Percentiles rank a stretch among this genome's conserved stretches.
Conservation (phyloP, 140 eudicot species). For the Cichorium intybus region DNA sequence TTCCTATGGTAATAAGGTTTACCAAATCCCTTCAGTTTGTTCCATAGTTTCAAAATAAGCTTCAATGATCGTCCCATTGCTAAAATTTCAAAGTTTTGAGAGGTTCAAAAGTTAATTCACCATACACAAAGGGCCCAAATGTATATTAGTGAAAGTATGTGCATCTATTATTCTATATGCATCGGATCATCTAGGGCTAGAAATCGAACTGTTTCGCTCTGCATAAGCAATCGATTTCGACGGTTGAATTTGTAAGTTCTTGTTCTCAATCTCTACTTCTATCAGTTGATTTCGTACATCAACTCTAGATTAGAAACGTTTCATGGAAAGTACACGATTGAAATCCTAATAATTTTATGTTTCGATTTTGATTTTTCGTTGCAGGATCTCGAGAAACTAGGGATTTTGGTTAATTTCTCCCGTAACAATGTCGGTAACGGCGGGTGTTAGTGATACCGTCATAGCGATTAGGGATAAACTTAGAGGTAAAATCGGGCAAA, state of each 20-base stretch:
- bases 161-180: neutral
- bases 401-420: slow-evolving; percentile 8
- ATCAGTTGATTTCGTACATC: neutral
- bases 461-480: slow-evolving; percentile 88
- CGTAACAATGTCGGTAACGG: slow-evolving; percentile 74
- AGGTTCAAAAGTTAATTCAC: neutral
- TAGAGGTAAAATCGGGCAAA: slow-evolving; percentile 88
- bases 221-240: neutral
- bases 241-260: neutral
- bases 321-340: neutral
- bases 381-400: slow-evolving; percentile 17
- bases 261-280: neutral
- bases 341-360: neutral
- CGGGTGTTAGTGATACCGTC: slow-evolving; percentile 85
- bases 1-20: no score
- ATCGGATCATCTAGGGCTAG: slow-evolving; percentile 10
- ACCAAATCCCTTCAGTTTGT: no score
- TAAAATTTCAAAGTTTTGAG: neutral
- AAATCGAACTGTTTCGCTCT: no score
- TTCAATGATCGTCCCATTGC: no score
- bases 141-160: neutral
- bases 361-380: neutral
- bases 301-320: neutral
- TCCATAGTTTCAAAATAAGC: no score
- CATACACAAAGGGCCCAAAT: neutral